Percentiles rank a stretch among this genome's conserved stretches.
Conservation (phyloP, 2,329 filamentous ascomycete genomes). For the Ascochyta lentis region DNA sequence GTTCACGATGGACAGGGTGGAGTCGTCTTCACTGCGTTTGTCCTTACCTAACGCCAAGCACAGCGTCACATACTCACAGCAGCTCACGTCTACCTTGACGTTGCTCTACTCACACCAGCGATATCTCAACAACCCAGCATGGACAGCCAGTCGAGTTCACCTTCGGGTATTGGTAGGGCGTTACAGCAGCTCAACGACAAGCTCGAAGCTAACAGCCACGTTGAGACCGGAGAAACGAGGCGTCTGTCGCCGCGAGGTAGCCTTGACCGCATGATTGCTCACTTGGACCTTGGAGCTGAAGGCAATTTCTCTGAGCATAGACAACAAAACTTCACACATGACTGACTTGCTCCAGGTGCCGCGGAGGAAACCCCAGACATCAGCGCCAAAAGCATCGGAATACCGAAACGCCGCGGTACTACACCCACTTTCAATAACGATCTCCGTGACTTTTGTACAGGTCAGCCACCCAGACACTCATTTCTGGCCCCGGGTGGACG, state of each 20-base stretch:
- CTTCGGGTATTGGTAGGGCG: neutral
- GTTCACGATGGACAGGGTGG: conserved; percentile 8
- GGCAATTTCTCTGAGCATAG: neutral
- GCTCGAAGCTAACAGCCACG: neutral
- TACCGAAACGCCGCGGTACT: neutral
- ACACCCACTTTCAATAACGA: neutral
- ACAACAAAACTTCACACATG: neutral
- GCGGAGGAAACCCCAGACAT: neutral
- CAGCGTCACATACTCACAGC: neutral
- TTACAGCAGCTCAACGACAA: neutral
- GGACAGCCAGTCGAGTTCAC: neutral
- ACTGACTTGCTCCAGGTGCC: conserved; percentile 1
- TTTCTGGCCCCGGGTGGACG: neutral
- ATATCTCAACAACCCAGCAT: neutral
- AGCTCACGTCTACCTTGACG: neutral
- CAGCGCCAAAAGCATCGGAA: neutral
- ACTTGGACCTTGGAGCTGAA: neutral
- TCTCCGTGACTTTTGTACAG: conserved; percentile 8
- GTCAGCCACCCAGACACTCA: conserved; percentile 8
- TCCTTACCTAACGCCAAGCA: conserved; percentile 12
- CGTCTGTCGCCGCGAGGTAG: neutral
- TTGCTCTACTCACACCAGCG: neutral
- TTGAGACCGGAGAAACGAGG: neutral
- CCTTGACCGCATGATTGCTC: neutral
- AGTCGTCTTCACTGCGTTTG: conserved; percentile 15